phyloP scores from a whole-genome alignment of 345 rosid genomes.

The Boechera divaricarpa region DNA sequence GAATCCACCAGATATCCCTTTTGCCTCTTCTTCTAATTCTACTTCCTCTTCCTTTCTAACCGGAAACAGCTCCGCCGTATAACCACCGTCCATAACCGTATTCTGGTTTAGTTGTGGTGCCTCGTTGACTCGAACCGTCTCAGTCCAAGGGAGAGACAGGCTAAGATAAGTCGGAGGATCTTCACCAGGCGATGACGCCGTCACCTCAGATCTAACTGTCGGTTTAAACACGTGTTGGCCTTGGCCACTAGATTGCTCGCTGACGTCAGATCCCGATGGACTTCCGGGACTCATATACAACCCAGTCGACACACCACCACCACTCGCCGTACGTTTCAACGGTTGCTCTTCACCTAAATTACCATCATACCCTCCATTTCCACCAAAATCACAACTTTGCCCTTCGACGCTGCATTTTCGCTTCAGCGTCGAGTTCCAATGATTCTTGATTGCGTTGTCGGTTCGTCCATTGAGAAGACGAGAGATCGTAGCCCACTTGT shows the following conservation, averaged over 20 bases:
- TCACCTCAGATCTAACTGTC: constrained; percentile 58
- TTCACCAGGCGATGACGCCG: constrained; percentile 48
- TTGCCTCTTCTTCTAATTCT: constrained; percentile 12
- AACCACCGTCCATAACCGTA: constrained; percentile 14
- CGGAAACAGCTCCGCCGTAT: constrained; percentile 44
- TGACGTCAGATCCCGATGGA: constrained; percentile 80
- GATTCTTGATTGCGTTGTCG: constrained; percentile 92
- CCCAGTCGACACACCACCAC: constrained; percentile 62
- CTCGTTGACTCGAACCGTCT: constrained; percentile 50
- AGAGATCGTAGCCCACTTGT: constrained; percentile 97
- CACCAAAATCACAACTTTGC: constrained; percentile 47
- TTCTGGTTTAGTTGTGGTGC: constrained; percentile 39
- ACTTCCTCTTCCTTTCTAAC: constrained; percentile 38
- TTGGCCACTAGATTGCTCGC: constrained; percentile 60
- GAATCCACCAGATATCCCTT: constrained; percentile 64
- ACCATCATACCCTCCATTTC: constrained; percentile 59
- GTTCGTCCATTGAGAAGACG: constrained; percentile 91
- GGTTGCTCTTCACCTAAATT: constrained; percentile 59
- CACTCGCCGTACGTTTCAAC: constrained; percentile 76
- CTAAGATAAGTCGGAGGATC: constrained; percentile 78
- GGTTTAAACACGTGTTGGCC: constrained; percentile 55
- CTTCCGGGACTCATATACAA: constrained; percentile 73
- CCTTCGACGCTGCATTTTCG: constrained; percentile 63
- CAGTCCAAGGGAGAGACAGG: constrained; percentile 67
- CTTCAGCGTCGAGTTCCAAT: constrained; percentile 96